Conservation (phyloP, 73 alveolate species). For the Blepharisma stoltei region DNA sequence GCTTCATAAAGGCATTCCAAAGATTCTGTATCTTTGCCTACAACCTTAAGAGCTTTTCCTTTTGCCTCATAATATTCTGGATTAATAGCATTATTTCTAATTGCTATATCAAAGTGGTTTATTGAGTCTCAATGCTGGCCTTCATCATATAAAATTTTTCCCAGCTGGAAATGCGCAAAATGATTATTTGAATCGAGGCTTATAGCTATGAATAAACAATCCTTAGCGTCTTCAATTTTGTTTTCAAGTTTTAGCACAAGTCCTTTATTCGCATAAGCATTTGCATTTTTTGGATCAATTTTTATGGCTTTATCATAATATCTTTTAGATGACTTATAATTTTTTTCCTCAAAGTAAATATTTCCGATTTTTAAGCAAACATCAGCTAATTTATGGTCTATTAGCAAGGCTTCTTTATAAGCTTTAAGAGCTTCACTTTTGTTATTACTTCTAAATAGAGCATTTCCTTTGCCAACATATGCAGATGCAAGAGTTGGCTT, state of each 20-base stretch:
- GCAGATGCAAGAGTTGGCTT: constrained; percentile 38
- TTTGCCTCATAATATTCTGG: no score
- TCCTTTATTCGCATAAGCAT: constrained; percentile 39
- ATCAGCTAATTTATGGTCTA: constrained; percentile 30
- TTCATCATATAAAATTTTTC: background rate
- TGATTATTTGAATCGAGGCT: background rate
- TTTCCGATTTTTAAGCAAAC: constrained; percentile 34
- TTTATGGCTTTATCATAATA: constrained; percentile 38
- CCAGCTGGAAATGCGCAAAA: background rate
- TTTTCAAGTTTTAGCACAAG: background rate
- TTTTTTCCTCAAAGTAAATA: constrained; percentile 32
- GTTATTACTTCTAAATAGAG: constrained; percentile 40
- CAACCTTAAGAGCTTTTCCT: no score
- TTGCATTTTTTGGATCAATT: constrained; percentile 44
- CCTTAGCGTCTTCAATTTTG: background rate
- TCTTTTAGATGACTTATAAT: constrained; percentile 36
- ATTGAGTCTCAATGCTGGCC: background rate
- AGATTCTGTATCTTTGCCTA: no score
- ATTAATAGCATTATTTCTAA: background rate
- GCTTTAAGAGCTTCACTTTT: constrained; percentile 39
- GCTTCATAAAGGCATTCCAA: no score
- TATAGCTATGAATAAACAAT: background rate
- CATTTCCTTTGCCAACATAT: constrained; percentile 45
- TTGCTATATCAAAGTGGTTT: background rate
- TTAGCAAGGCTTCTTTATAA: constrained; percentile 36